Percentiles rank a stretch among this genome's conserved stretches.
Evolutionary conservation across 1,284 basidiomycete species (phyloP).

Genomic region (Microbotryum violaceum): DNA sequence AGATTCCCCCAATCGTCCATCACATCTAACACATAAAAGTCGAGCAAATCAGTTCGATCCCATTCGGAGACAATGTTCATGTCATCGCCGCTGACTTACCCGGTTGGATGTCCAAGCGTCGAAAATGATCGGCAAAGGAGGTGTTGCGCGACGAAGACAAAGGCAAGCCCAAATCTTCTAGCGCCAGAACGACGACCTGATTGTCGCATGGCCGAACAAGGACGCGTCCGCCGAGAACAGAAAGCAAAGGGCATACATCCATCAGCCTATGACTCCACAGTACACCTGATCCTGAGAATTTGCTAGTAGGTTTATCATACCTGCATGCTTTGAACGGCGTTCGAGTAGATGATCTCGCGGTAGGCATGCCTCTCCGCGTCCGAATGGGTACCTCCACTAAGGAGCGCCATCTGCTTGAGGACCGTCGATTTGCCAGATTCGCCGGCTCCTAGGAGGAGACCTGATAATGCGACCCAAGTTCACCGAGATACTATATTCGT

Average conservation of each 20-base stretch:
- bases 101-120: too few species aligned
- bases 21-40: neutral
- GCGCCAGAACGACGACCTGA: neutral
- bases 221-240: conserved; percentile 2
- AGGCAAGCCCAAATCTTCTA: neutral
- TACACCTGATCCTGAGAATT: neutral
- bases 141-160: neutral
- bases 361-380: conserved; percentile 83
- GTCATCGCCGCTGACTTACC: too few species aligned
- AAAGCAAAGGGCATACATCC: too few species aligned
- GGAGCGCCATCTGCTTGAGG: conserved; percentile 70
- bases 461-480: too few species aligned
- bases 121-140: neutral
- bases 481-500: too few species aligned
- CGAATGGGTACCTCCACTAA: conserved; percentile 57
- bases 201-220: conserved; percentile 1
- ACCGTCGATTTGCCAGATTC: conserved; percentile 81
- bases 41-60: neutral
- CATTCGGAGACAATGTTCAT: neutral
- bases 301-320: neutral
- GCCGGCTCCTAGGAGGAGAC: conserved; percentile 71
- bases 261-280: neutral
- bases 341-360: conserved; percentile 90
- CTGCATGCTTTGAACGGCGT: conserved; percentile 51
- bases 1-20: neutral